A percentile compares a stretch with the other conserved stretches of the same genome.
phyloP scores from a whole-genome alignment of 75 land plant species.

The Cryptomeria japonica region DNA sequence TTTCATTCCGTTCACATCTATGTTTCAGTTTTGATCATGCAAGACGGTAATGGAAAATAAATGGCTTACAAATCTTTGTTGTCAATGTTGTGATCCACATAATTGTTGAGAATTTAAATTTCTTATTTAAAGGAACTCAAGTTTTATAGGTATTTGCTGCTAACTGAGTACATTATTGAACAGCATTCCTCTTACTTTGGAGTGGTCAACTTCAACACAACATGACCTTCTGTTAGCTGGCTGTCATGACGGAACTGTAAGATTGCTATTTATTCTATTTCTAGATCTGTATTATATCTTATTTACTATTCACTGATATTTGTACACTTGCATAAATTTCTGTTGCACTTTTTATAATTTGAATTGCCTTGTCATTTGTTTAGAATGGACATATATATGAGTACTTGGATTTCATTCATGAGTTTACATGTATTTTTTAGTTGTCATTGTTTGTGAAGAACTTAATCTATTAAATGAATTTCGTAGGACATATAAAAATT shows the following conservation, averaged over 20 bases:
- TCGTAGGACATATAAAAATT: not conserved
- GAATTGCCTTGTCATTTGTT: not conserved
- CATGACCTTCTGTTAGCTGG: slow-evolving; percentile 83
- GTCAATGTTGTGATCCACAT: not conserved
- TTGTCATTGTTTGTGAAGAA: not conserved
- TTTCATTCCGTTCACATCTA: not conserved
- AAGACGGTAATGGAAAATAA: not conserved
- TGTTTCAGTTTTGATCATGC: not conserved
- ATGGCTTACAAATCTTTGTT: not conserved
- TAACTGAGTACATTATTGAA: slow-evolving; percentile 5
- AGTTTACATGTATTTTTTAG: not conserved
- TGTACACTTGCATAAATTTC: not conserved
- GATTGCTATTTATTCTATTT: not conserved
- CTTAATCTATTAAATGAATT: not conserved
- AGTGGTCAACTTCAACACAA: slow-evolving; percentile 84
- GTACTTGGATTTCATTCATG: not conserved
- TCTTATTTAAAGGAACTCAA: not conserved
- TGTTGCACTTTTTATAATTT: not conserved
- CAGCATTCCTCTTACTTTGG: slow-evolving; percentile 94
- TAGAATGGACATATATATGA: not conserved
- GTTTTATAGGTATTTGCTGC: not conserved
- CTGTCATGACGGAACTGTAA: slow-evolving; percentile 97
- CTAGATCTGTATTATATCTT: not conserved
- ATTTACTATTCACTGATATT: not conserved
- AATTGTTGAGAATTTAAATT: not conserved